Conservation (phyloP, 345 rosid species). For the Rhizophora mangle region DNA sequence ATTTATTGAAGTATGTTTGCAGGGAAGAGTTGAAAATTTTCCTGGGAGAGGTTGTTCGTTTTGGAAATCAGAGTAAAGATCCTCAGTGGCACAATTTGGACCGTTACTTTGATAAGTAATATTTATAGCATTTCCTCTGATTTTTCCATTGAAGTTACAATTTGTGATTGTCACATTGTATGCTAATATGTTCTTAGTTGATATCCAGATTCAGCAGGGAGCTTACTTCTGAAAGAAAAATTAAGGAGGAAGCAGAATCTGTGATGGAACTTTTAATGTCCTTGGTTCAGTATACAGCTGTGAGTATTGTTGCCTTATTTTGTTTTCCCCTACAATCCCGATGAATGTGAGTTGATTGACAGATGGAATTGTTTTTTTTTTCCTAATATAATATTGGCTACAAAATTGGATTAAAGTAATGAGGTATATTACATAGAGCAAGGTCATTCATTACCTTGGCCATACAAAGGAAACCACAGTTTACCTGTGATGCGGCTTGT, state of each 20-base stretch:
- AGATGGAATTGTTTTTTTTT: background rate
- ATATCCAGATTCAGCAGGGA: slow-evolving; percentile 45
- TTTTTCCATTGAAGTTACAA: background rate
- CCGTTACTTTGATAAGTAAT: slow-evolving; percentile 93
- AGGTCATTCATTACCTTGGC: too few species aligned
- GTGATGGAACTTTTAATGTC: slow-evolving; percentile 64
- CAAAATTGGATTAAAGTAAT: too few species aligned
- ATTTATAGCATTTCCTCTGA: slow-evolving; percentile 15
- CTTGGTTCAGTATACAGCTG: slow-evolving; percentile 83
- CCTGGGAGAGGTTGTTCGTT: slow-evolving; percentile 93
- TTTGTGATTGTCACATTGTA: background rate
- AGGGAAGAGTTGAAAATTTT: slow-evolving; percentile 91
- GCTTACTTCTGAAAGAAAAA: slow-evolving; percentile 49
- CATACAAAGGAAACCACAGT: too few species aligned
- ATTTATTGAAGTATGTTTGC: slow-evolving; percentile 11
- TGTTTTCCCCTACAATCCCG: background rate
- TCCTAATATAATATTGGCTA: too few species aligned
- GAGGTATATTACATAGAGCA: background rate
- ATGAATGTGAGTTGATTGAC: background rate
- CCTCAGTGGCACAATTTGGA: slow-evolving; percentile 96
- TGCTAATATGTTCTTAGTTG: slow-evolving; percentile 26
- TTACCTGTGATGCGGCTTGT: background rate
- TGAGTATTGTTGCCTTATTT: slow-evolving; percentile 35
- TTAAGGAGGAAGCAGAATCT: slow-evolving; percentile 74
- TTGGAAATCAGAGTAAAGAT: slow-evolving; percentile 96